Percentiles rank a stretch among this genome's conserved stretches.
These are phyloP conservation scores for Asclepias syriaca DNA, from an alignment of 257 asterid genomes.

Conservation along the genomic window DNA sequence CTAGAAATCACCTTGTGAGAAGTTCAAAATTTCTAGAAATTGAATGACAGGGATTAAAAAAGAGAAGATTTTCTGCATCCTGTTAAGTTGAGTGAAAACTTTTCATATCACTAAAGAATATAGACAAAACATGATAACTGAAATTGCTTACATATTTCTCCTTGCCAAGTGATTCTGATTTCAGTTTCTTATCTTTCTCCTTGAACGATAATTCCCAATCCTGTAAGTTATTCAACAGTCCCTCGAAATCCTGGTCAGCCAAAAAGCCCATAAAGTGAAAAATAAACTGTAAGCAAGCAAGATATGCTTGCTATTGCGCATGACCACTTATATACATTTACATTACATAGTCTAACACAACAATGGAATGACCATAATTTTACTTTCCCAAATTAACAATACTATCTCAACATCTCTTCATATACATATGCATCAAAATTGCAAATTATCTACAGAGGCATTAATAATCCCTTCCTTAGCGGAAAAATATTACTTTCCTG, in stretches of 20 bases:
- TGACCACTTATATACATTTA: not conserved
- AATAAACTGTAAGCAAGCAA: conserved; percentile 9
- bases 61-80: not conserved
- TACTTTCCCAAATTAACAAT: too few species aligned
- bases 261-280: conserved; percentile 17
- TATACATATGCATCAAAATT: not conserved
- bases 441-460: not conserved
- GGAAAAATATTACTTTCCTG: not conserved
- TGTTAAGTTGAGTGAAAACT: not conserved
- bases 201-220: conserved; percentile 86
- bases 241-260: conserved; percentile 60
- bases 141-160: conserved; percentile 45
- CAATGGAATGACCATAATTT: not conserved
- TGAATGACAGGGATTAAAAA: too few species aligned
- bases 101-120: not conserved
- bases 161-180: conserved; percentile 44
- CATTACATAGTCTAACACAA: not conserved
- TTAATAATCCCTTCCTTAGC: not conserved
- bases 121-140: not conserved
- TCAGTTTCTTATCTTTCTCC: conserved; percentile 69
- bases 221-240: conserved; percentile 74
- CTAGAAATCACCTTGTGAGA: not conserved
- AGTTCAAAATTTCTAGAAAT: not conserved
- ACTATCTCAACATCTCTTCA: not conserved
- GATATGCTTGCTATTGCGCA: not conserved